phyloP scores from a whole-genome alignment of 192 early-diverging fungal species.

The Linnemannia zychae region DNA sequence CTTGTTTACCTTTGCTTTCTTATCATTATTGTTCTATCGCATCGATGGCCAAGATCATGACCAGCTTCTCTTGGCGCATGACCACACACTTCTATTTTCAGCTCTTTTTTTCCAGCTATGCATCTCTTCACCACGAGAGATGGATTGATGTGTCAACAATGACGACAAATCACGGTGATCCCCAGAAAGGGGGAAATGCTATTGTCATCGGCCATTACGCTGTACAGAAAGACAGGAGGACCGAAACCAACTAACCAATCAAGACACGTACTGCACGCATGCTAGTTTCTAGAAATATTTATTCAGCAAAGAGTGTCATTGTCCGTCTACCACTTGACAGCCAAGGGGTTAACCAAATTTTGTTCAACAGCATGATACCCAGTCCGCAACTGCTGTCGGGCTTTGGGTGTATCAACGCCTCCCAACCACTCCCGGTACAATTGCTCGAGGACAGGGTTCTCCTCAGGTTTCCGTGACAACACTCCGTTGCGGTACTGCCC shows the following conservation, averaged over 20 bases:
- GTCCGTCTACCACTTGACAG: constrained; percentile 81
- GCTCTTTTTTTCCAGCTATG: not conserved
- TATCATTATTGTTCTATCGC: not conserved
- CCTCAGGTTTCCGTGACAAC: constrained; percentile 68
- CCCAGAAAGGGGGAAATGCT: no score
- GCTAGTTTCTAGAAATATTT: not conserved
- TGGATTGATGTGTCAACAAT: not conserved
- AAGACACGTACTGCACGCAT: not conserved
- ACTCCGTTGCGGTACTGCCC: constrained; percentile 70
- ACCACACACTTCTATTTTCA: constrained; percentile 3
- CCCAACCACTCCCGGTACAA: constrained; percentile 91
- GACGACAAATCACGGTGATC: not conserved
- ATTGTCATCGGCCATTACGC: not conserved
- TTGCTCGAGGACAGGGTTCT: constrained; percentile 69
- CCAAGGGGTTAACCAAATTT: constrained; percentile 77
- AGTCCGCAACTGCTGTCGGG: constrained; percentile 78
- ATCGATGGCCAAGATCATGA: not conserved
- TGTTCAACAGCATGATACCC: constrained; percentile 89
- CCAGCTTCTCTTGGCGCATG: not conserved
- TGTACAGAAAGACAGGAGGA: no score
- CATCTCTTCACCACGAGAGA: no score
- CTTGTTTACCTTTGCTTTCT: no score
- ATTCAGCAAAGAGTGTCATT: not conserved
- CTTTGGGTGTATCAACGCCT: constrained; percentile 73
- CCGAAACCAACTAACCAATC: no score